phyloP scores from a whole-genome alignment of 371 early-diverging fungal species.

The Lichtheimia ramosa region DNA sequence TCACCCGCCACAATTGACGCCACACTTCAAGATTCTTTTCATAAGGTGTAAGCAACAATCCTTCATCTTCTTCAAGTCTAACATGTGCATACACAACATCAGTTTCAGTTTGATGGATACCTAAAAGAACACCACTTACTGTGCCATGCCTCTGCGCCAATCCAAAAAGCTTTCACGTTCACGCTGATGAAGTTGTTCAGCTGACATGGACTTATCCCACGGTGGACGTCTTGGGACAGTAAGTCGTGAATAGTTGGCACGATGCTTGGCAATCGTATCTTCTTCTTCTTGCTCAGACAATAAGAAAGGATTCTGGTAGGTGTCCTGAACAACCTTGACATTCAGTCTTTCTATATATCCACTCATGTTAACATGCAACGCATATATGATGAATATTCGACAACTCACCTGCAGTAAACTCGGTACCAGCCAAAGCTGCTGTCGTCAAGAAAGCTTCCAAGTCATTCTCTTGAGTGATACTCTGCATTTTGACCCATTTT shows the following conservation, averaged over 20 bases:
- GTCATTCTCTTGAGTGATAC: constrained; percentile 96
- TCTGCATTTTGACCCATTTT: constrained; percentile 87
- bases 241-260: constrained; percentile 68
- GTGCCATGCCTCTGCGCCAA: constrained; percentile 90
- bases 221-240: constrained; percentile 87
- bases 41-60: constrained; percentile 93
- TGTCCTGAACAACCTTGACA: constrained; percentile 80
- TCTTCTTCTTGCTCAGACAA: constrained; percentile 77
- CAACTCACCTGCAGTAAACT: constrained; percentile 85
- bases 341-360: constrained; percentile 73
- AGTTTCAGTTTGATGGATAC: background rate
- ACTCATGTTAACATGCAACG: background rate
- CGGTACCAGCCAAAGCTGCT: constrained; percentile 94
- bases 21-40: constrained; percentile 99
- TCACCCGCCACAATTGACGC: constrained; percentile 99
- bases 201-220: constrained; percentile 88
- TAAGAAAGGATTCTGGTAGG: constrained; percentile 82
- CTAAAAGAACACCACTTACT: constrained; percentile 27
- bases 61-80: constrained; percentile 87
- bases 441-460: constrained; percentile 93
- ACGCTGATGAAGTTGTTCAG: constrained; percentile 74
- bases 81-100: background rate
- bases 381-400: no score
- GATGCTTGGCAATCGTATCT: constrained; percentile 73
- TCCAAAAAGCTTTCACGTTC: constrained; percentile 89